Evolutionary conservation across 1,284 basidiomycete species (phyloP).

Genomic region (Pseudozyma thailandica): DNA sequence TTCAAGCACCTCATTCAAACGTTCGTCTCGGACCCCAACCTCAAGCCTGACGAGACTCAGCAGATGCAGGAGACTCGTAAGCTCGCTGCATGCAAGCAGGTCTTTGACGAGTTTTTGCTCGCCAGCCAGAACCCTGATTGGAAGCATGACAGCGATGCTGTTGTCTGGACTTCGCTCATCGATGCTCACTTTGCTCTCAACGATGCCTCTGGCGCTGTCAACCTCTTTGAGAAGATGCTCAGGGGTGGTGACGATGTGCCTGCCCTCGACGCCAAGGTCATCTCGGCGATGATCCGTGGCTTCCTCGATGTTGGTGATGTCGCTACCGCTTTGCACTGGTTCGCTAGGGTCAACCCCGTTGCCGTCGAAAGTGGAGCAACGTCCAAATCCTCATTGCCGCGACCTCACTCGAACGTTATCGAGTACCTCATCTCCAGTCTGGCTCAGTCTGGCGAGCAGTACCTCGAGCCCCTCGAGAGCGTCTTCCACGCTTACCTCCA

Average conservation of each 20-base stretch:
- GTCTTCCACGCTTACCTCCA: conserved; percentile 32
- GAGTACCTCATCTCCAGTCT: conserved; percentile 28
- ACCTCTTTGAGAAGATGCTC: conserved; percentile 80
- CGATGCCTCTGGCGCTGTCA: conserved; percentile 76
- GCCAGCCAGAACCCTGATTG: conserved; percentile 67
- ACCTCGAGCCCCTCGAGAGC: conserved; percentile 18
- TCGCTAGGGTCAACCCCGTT: conserved; percentile 35
- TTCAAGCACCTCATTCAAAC: conserved; percentile 75
- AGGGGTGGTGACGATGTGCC: conserved; percentile 69
- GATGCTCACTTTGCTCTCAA: conserved; percentile 78
- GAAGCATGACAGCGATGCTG: conserved; percentile 64
- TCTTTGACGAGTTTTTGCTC: conserved; percentile 76
- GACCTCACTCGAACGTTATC: conserved; percentile 10
- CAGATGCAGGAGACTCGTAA: conserved; percentile 73
- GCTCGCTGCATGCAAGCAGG: conserved; percentile 74
- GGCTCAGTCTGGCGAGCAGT: conserved; percentile 12
- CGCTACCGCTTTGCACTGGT: conserved; percentile 53
- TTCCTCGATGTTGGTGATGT: conserved; percentile 52
- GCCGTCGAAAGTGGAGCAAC: neutral
- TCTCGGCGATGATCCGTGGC: conserved; percentile 74
- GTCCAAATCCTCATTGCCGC: conserved; percentile 6
- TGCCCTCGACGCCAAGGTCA: conserved; percentile 73
- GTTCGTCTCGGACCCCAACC: conserved; percentile 43
- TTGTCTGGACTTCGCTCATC: conserved; percentile 81
- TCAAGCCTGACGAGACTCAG: conserved; percentile 62